Base-by-base conservation (phyloP, 2,329 filamentous ascomycete genomes). In the Ceratocystis variospora region DNA sequence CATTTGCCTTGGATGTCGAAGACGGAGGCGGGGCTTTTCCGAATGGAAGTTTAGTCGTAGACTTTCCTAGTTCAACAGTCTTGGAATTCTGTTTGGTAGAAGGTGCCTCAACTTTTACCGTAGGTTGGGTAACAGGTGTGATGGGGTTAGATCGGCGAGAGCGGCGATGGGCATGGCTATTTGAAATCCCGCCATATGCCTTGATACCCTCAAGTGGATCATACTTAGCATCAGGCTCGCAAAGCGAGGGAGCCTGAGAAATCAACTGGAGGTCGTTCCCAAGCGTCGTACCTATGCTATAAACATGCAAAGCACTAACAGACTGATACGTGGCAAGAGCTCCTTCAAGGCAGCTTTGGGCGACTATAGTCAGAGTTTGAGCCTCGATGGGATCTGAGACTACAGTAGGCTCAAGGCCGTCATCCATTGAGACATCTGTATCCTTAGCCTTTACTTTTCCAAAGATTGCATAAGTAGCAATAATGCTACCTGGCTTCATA, bases 401-500 rank as follows among this genome's bases (percentile, higher is more conserved):
- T 7, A 2, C 19, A 37, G 61, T 31, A 25, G 48, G 74, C 5
- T 82, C 80, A 59, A 76, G 75, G 22, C 74, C 73, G 8, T 71
- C 66, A 5, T 84, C 81, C 17, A 89, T 87, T 57, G 87, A 84
- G 67, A 90, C 83, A 64, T 88, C 87, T n/a, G 78, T 83, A 71
- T 87, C 80, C 45, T 79, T 77, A 5, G 72, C 71, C 64, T 76
- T 79, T 71, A 83, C 87, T 25, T 79, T 82, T 48, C 93, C 94
- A 63, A 86, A 88, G 59, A 99, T 74, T 62, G 96, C 79, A 76
- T 96, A 99, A n/a, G 91, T 96, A 57, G 93, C 94, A 76, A 95
- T 84, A n/a, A 96, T 79, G 31, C 85, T 87, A 25, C 84, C 82
- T 0, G 88, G 81, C 68, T 85, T 87, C 74, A 87, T 89, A 65